Evolutionary conservation across 805 yeast species (phyloP), one percentile per base, ranked within the genome.

Genomic region (Lipomyces orientalis): DNA sequence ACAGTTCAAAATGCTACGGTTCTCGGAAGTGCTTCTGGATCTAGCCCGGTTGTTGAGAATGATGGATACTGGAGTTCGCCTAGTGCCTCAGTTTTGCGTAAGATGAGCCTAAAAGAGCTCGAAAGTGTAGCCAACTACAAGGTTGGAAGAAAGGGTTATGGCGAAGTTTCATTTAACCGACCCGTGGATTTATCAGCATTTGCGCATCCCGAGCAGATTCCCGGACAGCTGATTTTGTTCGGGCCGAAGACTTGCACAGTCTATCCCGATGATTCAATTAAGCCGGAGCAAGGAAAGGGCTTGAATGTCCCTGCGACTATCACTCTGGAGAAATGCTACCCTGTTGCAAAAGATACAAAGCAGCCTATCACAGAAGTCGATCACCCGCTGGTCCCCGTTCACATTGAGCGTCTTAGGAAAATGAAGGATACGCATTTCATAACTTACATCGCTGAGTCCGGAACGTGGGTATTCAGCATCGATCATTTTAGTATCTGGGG

Each of bases 401-500:
- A 91, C 75, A 83, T 91, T 58, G 83, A 85, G 63, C 87, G 88
- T 67, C 82, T 95, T 74, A 87, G 90, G 78, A 78, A 80, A 35
- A 78, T 87, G 64, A 84, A 86, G 34, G 87, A 82, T 39, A 83
- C 89, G 62, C 83, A 84, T 68, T 94, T 93, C 79, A 85, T 86
- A 34, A 84, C 88, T 60, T 95, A 91, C 81, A 95, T 93, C 71
- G 87, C 94, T 0, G 84, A 82, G 51, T 83, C 90, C 1, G 84
- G 84, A 14, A 77, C 80, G 2, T 81, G 81, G 81, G 77, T 77
- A 12, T 82, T 81, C 71, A 74, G 71, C 52, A 74, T 76, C 19
- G 87, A 90, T 72, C 99, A 95, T 80, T 95, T 95, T 75, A 92
- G 97, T 80, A 86, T 90, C 5, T 95, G 98, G 97, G 98, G 98